Conservation (phyloP, 805 yeast species). For the Candida montana region DNA sequence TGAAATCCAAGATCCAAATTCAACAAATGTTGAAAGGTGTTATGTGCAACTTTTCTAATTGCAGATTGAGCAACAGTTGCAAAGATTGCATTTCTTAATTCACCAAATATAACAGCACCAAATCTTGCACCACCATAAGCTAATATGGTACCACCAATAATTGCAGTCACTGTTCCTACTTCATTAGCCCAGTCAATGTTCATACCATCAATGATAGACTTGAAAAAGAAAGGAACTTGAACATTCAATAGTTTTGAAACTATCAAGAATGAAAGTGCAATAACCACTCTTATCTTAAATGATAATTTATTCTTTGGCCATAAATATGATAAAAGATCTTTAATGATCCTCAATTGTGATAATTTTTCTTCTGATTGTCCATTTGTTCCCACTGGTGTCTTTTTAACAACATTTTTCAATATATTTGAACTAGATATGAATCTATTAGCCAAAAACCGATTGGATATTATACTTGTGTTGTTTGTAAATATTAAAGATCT, state of each 20-base stretch:
- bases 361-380: slow-evolving; percentile 17
- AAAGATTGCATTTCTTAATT: slow-evolving; percentile 89
- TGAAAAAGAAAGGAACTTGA: slow-evolving; percentile 94
- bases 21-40: slow-evolving; percentile 79
- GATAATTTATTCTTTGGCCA: slow-evolving; percentile 76
- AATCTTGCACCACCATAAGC: slow-evolving; percentile 94
- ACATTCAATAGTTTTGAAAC: slow-evolving; percentile 84
- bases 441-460: slow-evolving; percentile 4
- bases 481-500: neutral
- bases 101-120: slow-evolving; percentile 93
- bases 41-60: slow-evolving; percentile 80
- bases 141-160: slow-evolving; percentile 62
- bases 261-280: slow-evolving; percentile 70
- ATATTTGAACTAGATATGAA: slow-evolving; percentile 3
- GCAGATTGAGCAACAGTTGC: slow-evolving; percentile 95
- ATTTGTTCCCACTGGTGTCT: neutral
- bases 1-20: slow-evolving; percentile 87
- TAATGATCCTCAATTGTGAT: slow-evolving; percentile 47
- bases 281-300: slow-evolving; percentile 65
- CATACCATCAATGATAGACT: slow-evolving; percentile 84
- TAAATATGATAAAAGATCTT: slow-evolving; percentile 59
- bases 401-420: neutral
- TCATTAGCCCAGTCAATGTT: slow-evolving; percentile 77
- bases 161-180: slow-evolving; percentile 57
- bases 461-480: neutral